These are phyloP conservation scores for Apiospora sp. DNA, from an alignment of 2,329 filamentous ascomycete species.

Conservation along the genomic window DNA sequence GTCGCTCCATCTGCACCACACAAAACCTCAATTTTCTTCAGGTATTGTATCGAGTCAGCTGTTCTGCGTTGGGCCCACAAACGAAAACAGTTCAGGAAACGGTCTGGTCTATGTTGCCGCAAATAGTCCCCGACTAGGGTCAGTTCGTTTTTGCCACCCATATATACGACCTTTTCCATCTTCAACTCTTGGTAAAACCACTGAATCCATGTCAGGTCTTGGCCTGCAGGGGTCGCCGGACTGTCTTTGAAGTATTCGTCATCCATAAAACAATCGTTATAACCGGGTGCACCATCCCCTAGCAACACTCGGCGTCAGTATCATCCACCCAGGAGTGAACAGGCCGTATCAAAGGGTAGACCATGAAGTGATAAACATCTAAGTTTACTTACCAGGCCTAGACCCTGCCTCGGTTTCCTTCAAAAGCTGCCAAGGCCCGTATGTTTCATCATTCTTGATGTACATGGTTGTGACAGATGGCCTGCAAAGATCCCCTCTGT, in stretches of 20 bases:
- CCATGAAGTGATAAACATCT: too few species aligned
- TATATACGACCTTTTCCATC: not conserved
- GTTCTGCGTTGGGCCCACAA: not conserved
- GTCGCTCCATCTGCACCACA: constrained; percentile 4
- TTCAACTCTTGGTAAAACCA: not conserved
- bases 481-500: too few species aligned
- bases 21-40: not conserved
- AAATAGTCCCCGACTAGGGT: not conserved
- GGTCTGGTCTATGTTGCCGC: not conserved
- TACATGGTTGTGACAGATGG: not conserved
- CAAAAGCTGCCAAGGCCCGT: not conserved
- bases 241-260: not conserved
- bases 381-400: not conserved
- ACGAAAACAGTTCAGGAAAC: not conserved
- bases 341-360: too few species aligned
- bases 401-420: not conserved
- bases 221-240: not conserved
- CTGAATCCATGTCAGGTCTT: not conserved
- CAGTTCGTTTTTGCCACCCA: not conserved
- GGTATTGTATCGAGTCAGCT: not conserved
- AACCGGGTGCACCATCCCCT: not conserved
- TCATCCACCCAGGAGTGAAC: too few species aligned
- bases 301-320: too few species aligned
- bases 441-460: not conserved
- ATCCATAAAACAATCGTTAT: not conserved